Evolutionary conservation across 2,329 filamentous ascomycete species (phyloP), one percentile per base, ranked within the genome.

Genomic region (Colletotrichum tofieldiae): DNA sequence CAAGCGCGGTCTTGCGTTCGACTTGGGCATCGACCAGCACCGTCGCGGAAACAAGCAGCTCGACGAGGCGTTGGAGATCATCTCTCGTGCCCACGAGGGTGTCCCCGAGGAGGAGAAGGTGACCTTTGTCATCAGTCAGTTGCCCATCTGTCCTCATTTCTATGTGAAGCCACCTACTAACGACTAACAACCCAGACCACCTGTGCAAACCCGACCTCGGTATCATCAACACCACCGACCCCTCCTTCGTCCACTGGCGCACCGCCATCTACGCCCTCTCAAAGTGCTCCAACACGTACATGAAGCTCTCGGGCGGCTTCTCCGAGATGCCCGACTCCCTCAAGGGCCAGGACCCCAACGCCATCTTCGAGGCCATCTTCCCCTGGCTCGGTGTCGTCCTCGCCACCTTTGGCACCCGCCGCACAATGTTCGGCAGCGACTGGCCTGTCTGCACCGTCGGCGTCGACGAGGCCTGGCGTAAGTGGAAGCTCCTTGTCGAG

Each of bases 271-370:
- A 89, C 76, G 86, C 88, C 11, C 90, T 97, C 77, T 89, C 91
- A 76, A 87, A 87, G 71, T 89, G 89, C 79, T 83, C 86, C 60
- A 88, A 86, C 62, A 91, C 92, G n/a, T 97, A 93, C 84, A 93
- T 98, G 89, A 98, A 98, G 85, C 88, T 98, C n/a, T 96, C 93
- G 0, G 96, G 96, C 9, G 90, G 88, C 58, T 95, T 98, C 81
- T 91, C 93, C 23, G 77, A 98, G 83, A 91, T 98, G 82, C 87
- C 91, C 3, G 85, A 86, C 58, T 81, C 84, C 14, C 83, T 91
- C 75, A 85, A 84, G 76, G 80, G 78, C 32, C 83, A 86, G 35
- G 80, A 86, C 12, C 79, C 86, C 43, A 84, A 88, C 68, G 86
- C 89, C 45, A 88, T 94, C 68, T 91, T 94, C 75, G 84, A 88